Evolutionary conservation across 768 basidiomycete species (phyloP).

Genomic region (Ramaria rubella): DNA sequence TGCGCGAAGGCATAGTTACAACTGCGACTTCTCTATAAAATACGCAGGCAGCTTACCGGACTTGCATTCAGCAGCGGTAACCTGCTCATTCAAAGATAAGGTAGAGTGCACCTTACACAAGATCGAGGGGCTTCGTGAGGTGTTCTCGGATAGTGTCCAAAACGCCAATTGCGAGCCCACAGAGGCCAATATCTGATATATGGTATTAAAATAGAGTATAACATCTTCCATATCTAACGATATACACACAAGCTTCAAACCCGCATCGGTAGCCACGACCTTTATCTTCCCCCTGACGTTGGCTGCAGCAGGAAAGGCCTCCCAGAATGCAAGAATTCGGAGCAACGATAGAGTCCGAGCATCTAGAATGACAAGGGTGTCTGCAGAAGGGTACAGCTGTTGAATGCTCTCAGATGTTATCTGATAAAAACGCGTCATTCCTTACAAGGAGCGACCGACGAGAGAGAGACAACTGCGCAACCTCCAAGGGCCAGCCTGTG

Average conservation of each 20-base stretch:
- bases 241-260: constrained; percentile 70
- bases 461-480: constrained; percentile 53
- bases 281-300: constrained; percentile 42
- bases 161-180: constrained; percentile 62
- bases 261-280: constrained; percentile 64
- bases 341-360: constrained; percentile 58
- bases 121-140: constrained; percentile 25
- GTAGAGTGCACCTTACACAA: constrained; percentile 73
- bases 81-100: constrained; percentile 51
- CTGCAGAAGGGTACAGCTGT: constrained; percentile 68
- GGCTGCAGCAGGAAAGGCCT: constrained; percentile 63
- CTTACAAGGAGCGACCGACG: constrained; percentile 55
- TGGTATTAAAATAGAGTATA: constrained; percentile 1
- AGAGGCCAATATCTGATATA: constrained; percentile 62
- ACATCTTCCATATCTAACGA: neutral
- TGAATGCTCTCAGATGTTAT: constrained; percentile 11
- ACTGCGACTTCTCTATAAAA: neutral
- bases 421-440: constrained; percentile 12
- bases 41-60: constrained; percentile 46
- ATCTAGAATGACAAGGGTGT: constrained; percentile 64
- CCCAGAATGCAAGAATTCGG: constrained; percentile 71
- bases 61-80: constrained; percentile 65
- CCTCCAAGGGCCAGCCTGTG: constrained; percentile 45
- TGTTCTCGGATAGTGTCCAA: constrained; percentile 70
- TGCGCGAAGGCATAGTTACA: constrained; percentile 1